Conservation (phyloP, 768 basidiomycete genomes). For the Kwoniella dendrophila region DNA sequence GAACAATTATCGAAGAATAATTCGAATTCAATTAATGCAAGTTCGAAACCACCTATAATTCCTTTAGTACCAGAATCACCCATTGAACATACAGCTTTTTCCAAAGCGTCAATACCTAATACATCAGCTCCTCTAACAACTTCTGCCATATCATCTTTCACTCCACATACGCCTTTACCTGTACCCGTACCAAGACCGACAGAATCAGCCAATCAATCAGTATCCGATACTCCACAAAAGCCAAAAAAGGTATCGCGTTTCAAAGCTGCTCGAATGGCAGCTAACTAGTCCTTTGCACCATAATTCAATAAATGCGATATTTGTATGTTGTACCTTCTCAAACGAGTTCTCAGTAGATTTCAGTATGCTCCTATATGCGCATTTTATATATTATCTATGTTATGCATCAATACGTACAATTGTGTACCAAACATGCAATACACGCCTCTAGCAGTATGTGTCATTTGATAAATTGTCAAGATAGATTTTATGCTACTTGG, state of each 20-base stretch:
- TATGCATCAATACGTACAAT: constrained; percentile 2
- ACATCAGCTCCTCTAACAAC: neutral
- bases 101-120: neutral
- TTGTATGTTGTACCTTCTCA: constrained; percentile 14
- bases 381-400: constrained; percentile 7
- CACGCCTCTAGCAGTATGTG: too few relatives aligned
- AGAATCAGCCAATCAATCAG: too few relatives aligned
- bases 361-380: too few relatives aligned
- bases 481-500: constrained; percentile 14
- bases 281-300: neutral
- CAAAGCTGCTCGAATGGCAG: constrained; percentile 41
- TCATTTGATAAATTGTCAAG: too few relatives aligned
- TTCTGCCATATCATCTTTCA: too few relatives aligned
- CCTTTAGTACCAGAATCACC: constrained; percentile 7
- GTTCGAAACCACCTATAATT: constrained; percentile 16
- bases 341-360: too few relatives aligned
- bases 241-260: constrained; percentile 45
- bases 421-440: too few relatives aligned
- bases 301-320: too few relatives aligned
- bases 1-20: neutral
- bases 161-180: too few relatives aligned
- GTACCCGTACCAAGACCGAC: too few relatives aligned
- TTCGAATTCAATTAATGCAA: neutral
- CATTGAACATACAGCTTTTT: neutral
- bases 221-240: constrained; percentile 17